Percentiles rank a stretch among this genome's conserved stretches.
Conservation (phyloP, 2,329 filamentous ascomycete genomes). For the Xylaria sp. region DNA sequence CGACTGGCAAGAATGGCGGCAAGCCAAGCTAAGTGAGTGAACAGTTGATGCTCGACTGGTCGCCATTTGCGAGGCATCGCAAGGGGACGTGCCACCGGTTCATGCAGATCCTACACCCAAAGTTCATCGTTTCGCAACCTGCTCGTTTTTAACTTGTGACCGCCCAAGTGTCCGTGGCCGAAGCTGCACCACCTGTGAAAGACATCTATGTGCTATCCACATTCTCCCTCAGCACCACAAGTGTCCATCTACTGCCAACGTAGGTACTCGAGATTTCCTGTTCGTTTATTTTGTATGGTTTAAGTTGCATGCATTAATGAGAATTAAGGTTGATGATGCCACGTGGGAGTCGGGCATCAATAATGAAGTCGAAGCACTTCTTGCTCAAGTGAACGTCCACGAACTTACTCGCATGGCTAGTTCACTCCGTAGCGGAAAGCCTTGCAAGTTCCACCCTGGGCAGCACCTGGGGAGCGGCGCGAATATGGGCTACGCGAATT, state of each 20-base stretch:
- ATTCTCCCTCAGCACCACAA: constrained; percentile 17
- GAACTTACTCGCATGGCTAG: constrained; percentile 24
- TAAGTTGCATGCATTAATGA: constrained; percentile 4
- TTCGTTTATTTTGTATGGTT: background rate
- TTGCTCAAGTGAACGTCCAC: constrained; percentile 4
- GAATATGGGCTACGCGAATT: constrained; percentile 14
- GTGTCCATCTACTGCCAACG: background rate
- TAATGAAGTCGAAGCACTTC: constrained; percentile 15
- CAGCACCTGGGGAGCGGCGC: constrained; percentile 13
- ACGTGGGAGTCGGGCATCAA: constrained; percentile 13
- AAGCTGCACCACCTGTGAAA: constrained; percentile 16
- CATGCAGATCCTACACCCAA: background rate
- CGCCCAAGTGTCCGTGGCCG: constrained; percentile 13
- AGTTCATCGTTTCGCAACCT: constrained; percentile 20
- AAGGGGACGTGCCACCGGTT: background rate
- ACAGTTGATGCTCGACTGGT: constrained; percentile 3
- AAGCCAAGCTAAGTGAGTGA: background rate
- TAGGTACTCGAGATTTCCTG: background rate
- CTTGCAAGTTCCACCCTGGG: constrained; percentile 29
- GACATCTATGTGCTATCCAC: constrained; percentile 19
- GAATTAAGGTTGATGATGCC: constrained; percentile 14
- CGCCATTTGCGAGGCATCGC: background rate
- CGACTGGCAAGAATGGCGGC: constrained; percentile 25
- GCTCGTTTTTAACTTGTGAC: constrained; percentile 4
- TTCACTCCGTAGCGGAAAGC: constrained; percentile 18